These are phyloP conservation scores for Trichosporon asahii DNA, from an alignment of 1,284 basidiomycete species.

Conservation along the genomic window DNA sequence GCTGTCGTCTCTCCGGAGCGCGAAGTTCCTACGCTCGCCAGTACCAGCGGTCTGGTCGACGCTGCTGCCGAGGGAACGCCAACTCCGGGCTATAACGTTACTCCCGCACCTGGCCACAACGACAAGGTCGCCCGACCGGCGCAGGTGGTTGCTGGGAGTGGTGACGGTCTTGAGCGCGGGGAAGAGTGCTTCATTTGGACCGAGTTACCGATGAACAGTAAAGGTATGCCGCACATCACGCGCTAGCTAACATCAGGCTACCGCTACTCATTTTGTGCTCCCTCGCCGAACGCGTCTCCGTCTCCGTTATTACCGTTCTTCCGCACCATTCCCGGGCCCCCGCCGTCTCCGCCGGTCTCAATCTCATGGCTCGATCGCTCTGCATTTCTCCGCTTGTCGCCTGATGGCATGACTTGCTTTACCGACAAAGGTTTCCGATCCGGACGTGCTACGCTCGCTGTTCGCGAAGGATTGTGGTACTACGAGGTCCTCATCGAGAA, in stretches of 20 bases:
- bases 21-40: neutral
- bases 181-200: conserved; percentile 50
- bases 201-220: conserved; percentile 49
- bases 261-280: conserved; percentile 53
- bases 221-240: conserved; percentile 25
- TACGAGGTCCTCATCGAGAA: conserved; percentile 80
- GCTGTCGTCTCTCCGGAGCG: neutral
- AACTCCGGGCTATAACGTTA: conserved; percentile 20
- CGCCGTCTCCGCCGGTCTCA: conserved; percentile 42
- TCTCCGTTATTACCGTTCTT: conserved; percentile 42
- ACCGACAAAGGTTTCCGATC: conserved; percentile 89
- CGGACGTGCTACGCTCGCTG: conserved; percentile 80
- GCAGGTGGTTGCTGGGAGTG: conserved; percentile 33
- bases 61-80: neutral
- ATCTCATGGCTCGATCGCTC: conserved; percentile 56
- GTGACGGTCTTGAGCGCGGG: conserved; percentile 38
- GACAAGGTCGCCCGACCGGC: conserved; percentile 28
- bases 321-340: conserved; percentile 42
- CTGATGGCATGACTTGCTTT: conserved; percentile 70
- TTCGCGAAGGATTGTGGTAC: conserved; percentile 90
- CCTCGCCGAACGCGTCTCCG: conserved; percentile 43
- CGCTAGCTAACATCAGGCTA: conserved; percentile 33
- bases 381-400: conserved; percentile 66
- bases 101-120: conserved; percentile 23
- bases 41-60: neutral